Conservation (phyloP, 257 asterid species). For the Nyctanthes arbortristis region DNA sequence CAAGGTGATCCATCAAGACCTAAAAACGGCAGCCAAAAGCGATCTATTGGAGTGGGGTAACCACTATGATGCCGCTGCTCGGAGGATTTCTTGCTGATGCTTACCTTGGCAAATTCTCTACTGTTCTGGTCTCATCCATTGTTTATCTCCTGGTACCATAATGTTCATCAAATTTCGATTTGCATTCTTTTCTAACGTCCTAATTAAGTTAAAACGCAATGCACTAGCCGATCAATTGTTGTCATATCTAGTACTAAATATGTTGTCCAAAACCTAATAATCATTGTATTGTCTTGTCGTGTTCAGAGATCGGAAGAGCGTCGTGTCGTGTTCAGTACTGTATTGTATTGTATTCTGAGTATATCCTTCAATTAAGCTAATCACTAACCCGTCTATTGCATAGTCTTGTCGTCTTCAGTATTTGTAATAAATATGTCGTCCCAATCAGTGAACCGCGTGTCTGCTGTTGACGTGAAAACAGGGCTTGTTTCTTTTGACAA, state of each 20-base stretch:
- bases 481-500: conserved; percentile 77
- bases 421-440: neutral
- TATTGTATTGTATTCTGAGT: too few relatives aligned
- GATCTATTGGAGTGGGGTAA: conserved; percentile 88
- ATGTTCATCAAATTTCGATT: neutral
- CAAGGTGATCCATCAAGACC: conserved; percentile 69
- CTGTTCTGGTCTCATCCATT: conserved; percentile 61
- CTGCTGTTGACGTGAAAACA: conserved; percentile 21
- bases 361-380: too few relatives aligned
- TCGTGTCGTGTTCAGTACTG: too few relatives aligned
- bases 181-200: too few relatives aligned
- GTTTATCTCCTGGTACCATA: conserved; percentile 63
- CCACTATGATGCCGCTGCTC: conserved; percentile 74
- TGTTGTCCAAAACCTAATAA: too few relatives aligned
- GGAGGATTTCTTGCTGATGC: conserved; percentile 93
- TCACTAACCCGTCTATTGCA: neutral
- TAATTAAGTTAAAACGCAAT: too few relatives aligned
- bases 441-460: neutral
- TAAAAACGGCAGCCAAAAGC: conserved; percentile 67
- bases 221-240: too few relatives aligned
- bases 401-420: neutral
- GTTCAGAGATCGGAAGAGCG: too few relatives aligned
- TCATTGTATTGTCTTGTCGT: too few relatives aligned
- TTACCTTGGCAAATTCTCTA: conserved; percentile 81
- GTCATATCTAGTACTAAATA: too few relatives aligned